Base-by-base conservation (phyloP, 2,329 filamentous ascomycete genomes). In the Neonectria coccinea region DNA sequence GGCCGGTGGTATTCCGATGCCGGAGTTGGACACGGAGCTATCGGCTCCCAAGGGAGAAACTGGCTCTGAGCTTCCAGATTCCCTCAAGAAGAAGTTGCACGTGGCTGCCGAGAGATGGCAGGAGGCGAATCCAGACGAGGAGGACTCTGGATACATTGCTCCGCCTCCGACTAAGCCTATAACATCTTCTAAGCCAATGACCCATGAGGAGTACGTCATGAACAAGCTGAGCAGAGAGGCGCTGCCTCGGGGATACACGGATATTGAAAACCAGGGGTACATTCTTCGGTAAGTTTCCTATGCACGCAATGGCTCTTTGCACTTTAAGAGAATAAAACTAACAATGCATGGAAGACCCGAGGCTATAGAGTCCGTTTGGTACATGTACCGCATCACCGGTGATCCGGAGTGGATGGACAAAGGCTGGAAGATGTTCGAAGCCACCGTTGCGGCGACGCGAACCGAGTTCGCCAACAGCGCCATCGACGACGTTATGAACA, bases 341-440 rank as follows among this genome's bases (percentile, higher is more conserved):
- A 64, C 62, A 48, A 18, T 1, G 3, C 8, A 5, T 33, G 7
- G 22, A 39, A 92, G 91, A 22, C 92, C 93, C 20, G 93, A 97
- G 81, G 92, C 92, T 1, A 94, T 97, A 71, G 93, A 97, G 74
- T 93, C 91, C 1, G 89, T 97, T 14, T 97, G 93, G 86, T 92
- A 94, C 80, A 90, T 97, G 83, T 96, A 97, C 81, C 92, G 94
- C 75, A 93, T 97, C 78, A 97, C 93, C 0, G 94, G 93, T 52
- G 91, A 96, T 68, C 79, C 84, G 1, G 78, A 79, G 5, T 93
- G 92, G 85, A 90, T 91, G 76, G 92, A 97, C 29, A 90, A 91
- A 69, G 94, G 92, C 16, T 97, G 94, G 94, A 82, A 84, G 54
- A 97, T 97, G 92, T 97, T 93, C 76, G 81, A 89, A 67, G 84